These are phyloP conservation scores for Gonium pectorale DNA, from an alignment of 139 green algal genomes.

Conservation along the genomic window DNA sequence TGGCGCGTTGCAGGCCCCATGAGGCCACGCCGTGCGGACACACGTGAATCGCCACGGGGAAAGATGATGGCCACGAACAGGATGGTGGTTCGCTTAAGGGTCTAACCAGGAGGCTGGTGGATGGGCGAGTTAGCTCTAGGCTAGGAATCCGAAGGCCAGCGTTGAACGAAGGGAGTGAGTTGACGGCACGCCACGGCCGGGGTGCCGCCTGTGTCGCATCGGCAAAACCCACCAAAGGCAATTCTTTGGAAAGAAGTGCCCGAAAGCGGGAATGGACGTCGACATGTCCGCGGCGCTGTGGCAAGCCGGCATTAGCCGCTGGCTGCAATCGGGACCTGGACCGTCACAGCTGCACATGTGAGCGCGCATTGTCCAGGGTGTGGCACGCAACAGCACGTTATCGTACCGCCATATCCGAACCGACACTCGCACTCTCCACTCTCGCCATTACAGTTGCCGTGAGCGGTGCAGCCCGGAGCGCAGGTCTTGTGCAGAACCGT, in stretches of 20 bases:
- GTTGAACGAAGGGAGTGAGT: no score
- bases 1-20: no score
- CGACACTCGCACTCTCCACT: constrained; percentile 10
- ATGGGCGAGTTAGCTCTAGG: neutral
- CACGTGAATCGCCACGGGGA: no score
- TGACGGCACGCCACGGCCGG: no score
- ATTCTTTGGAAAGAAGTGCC: constrained; percentile 39
- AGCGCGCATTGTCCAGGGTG: neutral
- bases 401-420: constrained; percentile 27
- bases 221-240: constrained; percentile 32
- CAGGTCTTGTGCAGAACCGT: neutral
- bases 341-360: neutral
- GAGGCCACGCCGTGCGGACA: no score
- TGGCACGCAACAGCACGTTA: neutral
- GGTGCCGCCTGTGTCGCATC: neutral
- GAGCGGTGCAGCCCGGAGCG: neutral
- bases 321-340: constrained; percentile 33
- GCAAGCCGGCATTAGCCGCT: constrained; percentile 46
- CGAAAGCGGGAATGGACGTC: constrained; percentile 5
- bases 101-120: neutral
- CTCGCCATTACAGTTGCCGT: constrained; percentile 37
- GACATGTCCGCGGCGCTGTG: constrained; percentile 25
- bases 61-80: neutral
- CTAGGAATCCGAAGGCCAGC: neutral
- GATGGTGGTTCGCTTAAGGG: neutral